Evolutionary conservation across 2,329 filamentous ascomycete species (phyloP), one percentile per base, ranked within the genome.

Genomic region (Trichoderma sp.): DNA sequence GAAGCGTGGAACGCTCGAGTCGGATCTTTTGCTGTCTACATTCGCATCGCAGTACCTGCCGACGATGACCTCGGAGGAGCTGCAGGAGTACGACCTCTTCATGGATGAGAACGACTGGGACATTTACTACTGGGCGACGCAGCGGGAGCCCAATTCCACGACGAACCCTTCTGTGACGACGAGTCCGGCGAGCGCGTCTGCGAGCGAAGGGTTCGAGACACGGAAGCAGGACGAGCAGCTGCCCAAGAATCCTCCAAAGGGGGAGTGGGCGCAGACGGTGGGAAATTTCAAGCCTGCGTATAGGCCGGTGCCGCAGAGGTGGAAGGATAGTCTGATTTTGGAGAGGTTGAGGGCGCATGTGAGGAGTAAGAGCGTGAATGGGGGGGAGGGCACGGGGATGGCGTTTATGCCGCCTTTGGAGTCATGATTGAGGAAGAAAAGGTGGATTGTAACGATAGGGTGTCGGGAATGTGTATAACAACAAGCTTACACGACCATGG

Each of bases 31-130:
- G 71, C 91, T 98, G 72, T 97, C 93, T 69, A 99, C 95, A 72
- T 99, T 99, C 78, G 95, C 95, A 71, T 88, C 94, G 72, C 83
- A 84, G 65, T 86, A 96, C 80, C 89, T 99, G 25, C 83, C 84
- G 52, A 82, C 82, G 70, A 97, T 99, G 92, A 87, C 86, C 1
- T 79, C 83, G 6, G 80, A 84, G 60, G 91, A 96, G 76, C 89
- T 98, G 73, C 80, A 87, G 73, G 88, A 97, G 80, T 98, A 95
- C 83, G 94, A 98, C 78, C 83, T 86, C 32, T 96, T 99, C 83
- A 89, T 99, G 67, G 95, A 99, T 80, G 95, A 99, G 82, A 99
- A 99, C 80, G 95, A 99, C 83, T 99, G 95, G 95, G 95, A 99
- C 78, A 97, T 99, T 70, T 99, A 99, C 85, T 99, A 99, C 85